Evolutionary conservation across 495 filamentous ascomycete genomes (phyloP).

Genomic region (Cryomyces minteri): DNA sequence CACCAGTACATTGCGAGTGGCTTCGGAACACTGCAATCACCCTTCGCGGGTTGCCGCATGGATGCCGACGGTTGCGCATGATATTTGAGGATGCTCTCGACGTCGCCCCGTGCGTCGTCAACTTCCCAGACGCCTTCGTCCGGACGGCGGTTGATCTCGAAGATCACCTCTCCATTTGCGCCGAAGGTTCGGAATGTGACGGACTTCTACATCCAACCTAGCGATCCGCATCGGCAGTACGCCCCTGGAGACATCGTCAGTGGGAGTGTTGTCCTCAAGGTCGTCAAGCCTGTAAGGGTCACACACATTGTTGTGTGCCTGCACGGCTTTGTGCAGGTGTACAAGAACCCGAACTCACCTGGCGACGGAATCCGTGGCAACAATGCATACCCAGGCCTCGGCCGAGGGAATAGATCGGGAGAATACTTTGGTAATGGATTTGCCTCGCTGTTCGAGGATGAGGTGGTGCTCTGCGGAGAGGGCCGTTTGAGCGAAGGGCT

Average conservation of each 20-base stretch:
- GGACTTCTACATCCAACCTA: slow-evolving; percentile 65
- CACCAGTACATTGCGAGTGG: no score
- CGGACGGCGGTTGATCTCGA: slow-evolving; percentile 31
- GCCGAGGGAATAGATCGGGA: slow-evolving; percentile 33
- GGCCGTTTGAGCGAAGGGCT: slow-evolving; percentile 67
- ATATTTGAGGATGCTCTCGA: no score
- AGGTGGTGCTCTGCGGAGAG: slow-evolving; percentile 77
- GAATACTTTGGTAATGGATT: slow-evolving; percentile 71
- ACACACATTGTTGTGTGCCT: slow-evolving; percentile 80
- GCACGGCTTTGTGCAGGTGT: slow-evolving; percentile 79
- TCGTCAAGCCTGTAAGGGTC: slow-evolving; percentile 65
- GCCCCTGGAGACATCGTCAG: slow-evolving; percentile 43
- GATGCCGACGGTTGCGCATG: no score
- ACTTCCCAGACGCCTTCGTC: slow-evolving; percentile 2
- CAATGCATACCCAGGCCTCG: slow-evolving; percentile 27
- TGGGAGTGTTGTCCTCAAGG: slow-evolving; percentile 64
- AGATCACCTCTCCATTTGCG: slow-evolving; percentile 41
- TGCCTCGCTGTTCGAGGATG: slow-evolving; percentile 77
- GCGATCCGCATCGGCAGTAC: slow-evolving; percentile 82
- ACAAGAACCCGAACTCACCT: slow-evolving; percentile 49
- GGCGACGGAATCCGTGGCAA: slow-evolving; percentile 32
- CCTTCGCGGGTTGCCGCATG: no score
- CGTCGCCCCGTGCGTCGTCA: no score
- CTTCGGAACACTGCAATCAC: no score
- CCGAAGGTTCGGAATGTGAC: slow-evolving; percentile 48